Percentiles rank a stretch among this genome's conserved stretches.
Conservation (phyloP, 2,329 filamentous ascomycete genomes). For the Hypomyces perniciosus region DNA sequence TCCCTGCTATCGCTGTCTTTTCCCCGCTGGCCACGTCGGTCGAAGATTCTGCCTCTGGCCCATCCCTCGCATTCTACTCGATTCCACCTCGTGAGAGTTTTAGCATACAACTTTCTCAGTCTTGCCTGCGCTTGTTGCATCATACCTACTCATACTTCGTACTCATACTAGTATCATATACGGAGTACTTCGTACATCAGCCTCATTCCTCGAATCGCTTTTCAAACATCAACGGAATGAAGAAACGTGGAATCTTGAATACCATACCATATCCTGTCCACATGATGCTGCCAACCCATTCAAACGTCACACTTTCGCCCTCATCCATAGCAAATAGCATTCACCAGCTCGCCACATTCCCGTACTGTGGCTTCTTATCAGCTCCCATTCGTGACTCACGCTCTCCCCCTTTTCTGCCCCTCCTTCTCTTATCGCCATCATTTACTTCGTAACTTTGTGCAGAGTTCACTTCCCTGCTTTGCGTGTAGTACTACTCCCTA, state of each 20-base stretch:
- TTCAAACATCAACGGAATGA: not conserved
- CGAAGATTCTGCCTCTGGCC: constrained; percentile 3
- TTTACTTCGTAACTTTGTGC: not conserved
- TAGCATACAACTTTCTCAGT: too few relatives aligned
- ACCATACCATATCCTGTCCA: constrained; percentile 2
- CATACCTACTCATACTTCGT: too few relatives aligned
- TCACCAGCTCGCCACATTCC: not conserved
- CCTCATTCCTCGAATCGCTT: constrained; percentile 1
- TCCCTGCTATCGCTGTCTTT: not conserved
- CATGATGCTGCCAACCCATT: constrained; percentile 4
- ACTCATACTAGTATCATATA: too few relatives aligned
- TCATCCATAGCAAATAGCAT: not conserved
- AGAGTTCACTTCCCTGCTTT: not conserved
- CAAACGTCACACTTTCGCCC: not conserved
- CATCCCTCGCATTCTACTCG: not conserved
- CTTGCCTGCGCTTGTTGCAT: too few relatives aligned
- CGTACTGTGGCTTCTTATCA: constrained; percentile 9
- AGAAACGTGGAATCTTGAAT: not conserved
- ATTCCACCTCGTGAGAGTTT: not conserved
- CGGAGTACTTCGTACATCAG: not conserved
- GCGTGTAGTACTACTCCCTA: not conserved
- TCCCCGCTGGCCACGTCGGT: constrained; percentile 10
- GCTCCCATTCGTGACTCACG: constrained; percentile 9
- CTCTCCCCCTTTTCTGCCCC: not conserved
- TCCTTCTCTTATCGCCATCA: constrained; percentile 4